Base-by-base conservation (phyloP, 441 rosid species). In the Arabidopsis hybrid region DNA sequence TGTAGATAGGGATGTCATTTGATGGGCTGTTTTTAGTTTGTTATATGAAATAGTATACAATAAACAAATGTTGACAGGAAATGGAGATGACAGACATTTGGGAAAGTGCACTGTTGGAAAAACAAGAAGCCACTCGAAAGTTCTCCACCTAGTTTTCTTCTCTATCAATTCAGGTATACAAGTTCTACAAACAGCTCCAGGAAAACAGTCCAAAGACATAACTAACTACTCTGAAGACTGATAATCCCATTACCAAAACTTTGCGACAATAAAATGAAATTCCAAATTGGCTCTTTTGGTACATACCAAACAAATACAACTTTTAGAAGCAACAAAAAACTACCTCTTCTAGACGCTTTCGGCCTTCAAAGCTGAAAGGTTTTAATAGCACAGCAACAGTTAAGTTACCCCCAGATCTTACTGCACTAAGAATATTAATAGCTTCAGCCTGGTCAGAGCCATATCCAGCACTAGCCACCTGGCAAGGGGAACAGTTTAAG, bases 321-420 rank as follows among this genome's bases (percentile, higher is more conserved):
- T 31, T 50, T 50, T 11, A 40, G 26, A 52, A 53, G 50, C 7
- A 43, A 71, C 58, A 45, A 55, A 67, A 66, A 16, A 32, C 52
- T 74, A 95, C 99, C 99, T 95, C 97, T 70, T 83, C 88, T 61
- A 83, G 84, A 70, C 97, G 94, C 79, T 87, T 89, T 77, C 83
- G 84, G 60, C 97, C 99, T 85, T 94, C 97, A 79, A 94, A 94
- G 74, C 91, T 87, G 83, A 94, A 94, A 75, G 99, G 99, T 79
- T 82, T 90, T 77, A 92, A 73, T 74, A 88, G 68, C 74, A 94
- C 83, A 81, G 94, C 85, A 73, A 87, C 78, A 53, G 81, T 83
- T 80, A 90, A 85, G 55, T 84, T 85, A 82, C 89, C 85, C 11
- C 65, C 68, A 18, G 85, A 84, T 74, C 79, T 88, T 57, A 82